Base-by-base conservation (phyloP, 192 early-diverging fungal genomes). In the Gaertneriomyces sp. region DNA sequence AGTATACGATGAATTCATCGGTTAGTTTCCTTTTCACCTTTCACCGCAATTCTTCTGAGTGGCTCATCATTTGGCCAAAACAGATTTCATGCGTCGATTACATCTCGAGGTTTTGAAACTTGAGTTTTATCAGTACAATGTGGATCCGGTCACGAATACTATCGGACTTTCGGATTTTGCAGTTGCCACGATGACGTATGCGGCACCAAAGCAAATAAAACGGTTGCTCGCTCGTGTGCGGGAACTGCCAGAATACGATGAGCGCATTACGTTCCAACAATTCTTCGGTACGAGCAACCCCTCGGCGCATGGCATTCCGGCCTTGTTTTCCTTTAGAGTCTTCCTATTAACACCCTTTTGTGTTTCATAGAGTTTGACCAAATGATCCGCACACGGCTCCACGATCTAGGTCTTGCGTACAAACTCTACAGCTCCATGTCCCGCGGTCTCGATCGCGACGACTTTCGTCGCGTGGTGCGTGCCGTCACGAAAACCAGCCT, bases 371-470 rank as follows among this genome's bases (percentile, higher is more conserved):
- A 66, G 17, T 75, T 75, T 47, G 74, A 75, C 44, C 62, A 65
- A 41, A 68, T 70, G 59, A 51, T 73, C 20, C 57, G 62, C 41
- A 73, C 70, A 9, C 58, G 64, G 7, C 57, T 75, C 7, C 58
- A 75, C 38, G 74, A 75, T 42, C 51, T 75, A 25, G 74, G 70
- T 14, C 58, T 75, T 11, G 74, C 74, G 4, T 75, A 75, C 63
- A 53, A 64, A 45, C 60, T 67, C 16, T 75, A 73, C 56, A 75
- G 16, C 42, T 69, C 67, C 19, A 69, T 69, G 58, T 47, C 42
- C 2, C 12, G 25, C 33, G 67, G 67, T 7, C 53, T 69, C 40
- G 58, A 61, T 38, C 63, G 70, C 0, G 17, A 9, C 6, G 74
- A 73, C 25, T 75, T 75, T 42, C 41, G 43, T 11, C 19, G 63